These are phyloP conservation scores for Flammula alnicola DNA, from an alignment of 1,284 basidiomycete genomes.

Conservation along the genomic window DNA sequence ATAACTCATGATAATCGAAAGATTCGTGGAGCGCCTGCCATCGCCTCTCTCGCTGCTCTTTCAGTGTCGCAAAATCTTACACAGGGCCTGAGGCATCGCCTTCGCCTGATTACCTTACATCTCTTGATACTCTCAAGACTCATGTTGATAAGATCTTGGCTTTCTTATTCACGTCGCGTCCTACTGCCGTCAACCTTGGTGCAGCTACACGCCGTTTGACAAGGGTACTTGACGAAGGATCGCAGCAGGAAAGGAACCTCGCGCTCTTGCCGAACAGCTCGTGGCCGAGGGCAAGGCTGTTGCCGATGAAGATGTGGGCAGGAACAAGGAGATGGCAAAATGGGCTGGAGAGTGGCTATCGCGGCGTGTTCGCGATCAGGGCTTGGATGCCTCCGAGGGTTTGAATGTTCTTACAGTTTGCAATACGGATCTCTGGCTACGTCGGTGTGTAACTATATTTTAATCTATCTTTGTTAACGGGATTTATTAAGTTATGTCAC, in stretches of 20 bases:
- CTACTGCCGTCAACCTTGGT: conserved; percentile 92
- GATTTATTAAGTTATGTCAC: conserved; percentile 8
- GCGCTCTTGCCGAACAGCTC: conserved; percentile 59
- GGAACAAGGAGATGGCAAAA: conserved; percentile 82
- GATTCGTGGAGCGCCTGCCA: conserved; percentile 86
- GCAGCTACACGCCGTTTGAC: conserved; percentile 79
- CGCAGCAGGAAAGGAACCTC: conserved; percentile 45
- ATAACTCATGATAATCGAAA: conserved; percentile 19
- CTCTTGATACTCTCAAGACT: conserved; percentile 50
- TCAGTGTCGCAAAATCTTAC: conserved; percentile 70
- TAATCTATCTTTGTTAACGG: not conserved
- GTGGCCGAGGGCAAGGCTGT: conserved; percentile 69
- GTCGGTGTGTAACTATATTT: conserved; percentile 60
- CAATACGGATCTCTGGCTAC: conserved; percentile 95
- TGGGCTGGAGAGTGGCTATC: conserved; percentile 87
- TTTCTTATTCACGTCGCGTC: conserved; percentile 84
- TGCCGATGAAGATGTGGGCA: conserved; percentile 82
- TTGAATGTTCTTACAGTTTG: conserved; percentile 92
- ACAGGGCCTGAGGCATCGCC: conserved; percentile 48
- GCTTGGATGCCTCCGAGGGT: conserved; percentile 36
- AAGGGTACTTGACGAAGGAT: conserved; percentile 47
- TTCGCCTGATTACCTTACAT: conserved; percentile 53
- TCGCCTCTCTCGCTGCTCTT: conserved; percentile 87
- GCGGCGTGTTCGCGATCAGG: conserved; percentile 54
- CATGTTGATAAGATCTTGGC: conserved; percentile 65